Evolutionary conservation across 2,329 filamentous ascomycete genomes (phyloP), one percentile per base, ranked within the genome.

Genomic region (Aschersonia sp.): DNA sequence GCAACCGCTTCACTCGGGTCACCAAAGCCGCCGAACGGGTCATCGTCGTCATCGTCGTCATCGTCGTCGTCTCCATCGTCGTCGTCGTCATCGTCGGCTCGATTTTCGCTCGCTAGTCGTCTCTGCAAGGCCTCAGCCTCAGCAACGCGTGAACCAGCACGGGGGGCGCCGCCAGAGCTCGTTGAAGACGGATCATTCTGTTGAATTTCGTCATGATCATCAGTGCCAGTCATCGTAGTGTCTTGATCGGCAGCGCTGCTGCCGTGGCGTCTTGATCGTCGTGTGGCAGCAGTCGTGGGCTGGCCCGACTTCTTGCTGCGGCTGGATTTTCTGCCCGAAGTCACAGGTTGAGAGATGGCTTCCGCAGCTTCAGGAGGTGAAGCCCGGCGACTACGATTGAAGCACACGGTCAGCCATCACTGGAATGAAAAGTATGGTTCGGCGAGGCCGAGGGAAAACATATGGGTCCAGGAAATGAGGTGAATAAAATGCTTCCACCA

Each of bases 251-350:
- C 54, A 56, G 69, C 63, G 64, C 75, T 60, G 61, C 61, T 65
- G 57, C 65, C 58, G 56, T 73, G 66, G 65, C 80, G 69, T 70
- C 84, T 72, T 55, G 75, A 69, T 52, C 68, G 66, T 46, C 72
- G 66, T 43, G 63, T 62, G 28, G 70, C 67, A 28, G 70, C 61
- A 32, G 63, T 59, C 12, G 67, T 51, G 43, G 58, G 55, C 68
- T 77, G 72, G 53, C 65, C 64, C 48, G 68, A 65, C 66, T 84
- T 88, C 67, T 85, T 89, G 60, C 73, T 78, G 52, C 83, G 78
- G 59, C 76, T 80, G 38, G 84, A 80, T 63, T 88, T 89, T 57
- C 85, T 77, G 61, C 80, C 85, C 1, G 82, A 80, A 29, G 80
- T 74, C 30, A 79, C 74, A 48, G 82, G 77, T 38, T 78, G 70